Evolutionary conservation across 192 early-diverging fungal species (phyloP).

Genomic region (Umbelopsis ramanniana): DNA sequence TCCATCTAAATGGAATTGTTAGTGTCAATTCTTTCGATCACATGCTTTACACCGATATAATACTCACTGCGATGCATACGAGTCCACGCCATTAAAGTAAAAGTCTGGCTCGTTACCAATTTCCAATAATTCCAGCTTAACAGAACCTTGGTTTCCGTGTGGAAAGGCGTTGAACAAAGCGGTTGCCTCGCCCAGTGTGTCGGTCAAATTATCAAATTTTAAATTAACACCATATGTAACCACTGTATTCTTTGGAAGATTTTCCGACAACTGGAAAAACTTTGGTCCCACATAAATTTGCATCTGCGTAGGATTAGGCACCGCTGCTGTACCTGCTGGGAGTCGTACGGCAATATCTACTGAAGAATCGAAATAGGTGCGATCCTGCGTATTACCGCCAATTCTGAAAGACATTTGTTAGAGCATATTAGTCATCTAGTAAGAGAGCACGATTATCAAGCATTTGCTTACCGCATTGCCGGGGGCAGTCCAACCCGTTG

Average conservation of each 20-base stretch:
- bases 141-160: neutral
- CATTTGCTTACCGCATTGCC: neutral
- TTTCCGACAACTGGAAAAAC: neutral
- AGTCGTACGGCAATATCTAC: constrained; percentile 18
- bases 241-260: neutral
- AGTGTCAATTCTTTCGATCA: neutral
- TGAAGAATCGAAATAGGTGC: neutral
- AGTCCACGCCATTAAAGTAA: constrained; percentile 10
- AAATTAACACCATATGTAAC: constrained; percentile 4
- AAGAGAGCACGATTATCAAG: neutral
- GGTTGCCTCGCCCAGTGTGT: neutral
- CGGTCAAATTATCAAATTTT: neutral
- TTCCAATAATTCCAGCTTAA: neutral
- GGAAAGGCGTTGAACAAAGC: constrained; percentile 3
- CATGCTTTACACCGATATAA: too few relatives aligned
- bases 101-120: constrained; percentile 18
- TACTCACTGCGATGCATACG: neutral
- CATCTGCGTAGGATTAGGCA: neutral
- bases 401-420: neutral
- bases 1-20: neutral
- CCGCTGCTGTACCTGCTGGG: neutral
- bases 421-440: neutral
- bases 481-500: neutral
- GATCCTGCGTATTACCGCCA: constrained; percentile 8
- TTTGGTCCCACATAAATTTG: constrained; percentile 6